These are phyloP conservation scores for Cryptomeria japonica DNA, from an alignment of 75 land plant species.

Conservation along the genomic window DNA sequence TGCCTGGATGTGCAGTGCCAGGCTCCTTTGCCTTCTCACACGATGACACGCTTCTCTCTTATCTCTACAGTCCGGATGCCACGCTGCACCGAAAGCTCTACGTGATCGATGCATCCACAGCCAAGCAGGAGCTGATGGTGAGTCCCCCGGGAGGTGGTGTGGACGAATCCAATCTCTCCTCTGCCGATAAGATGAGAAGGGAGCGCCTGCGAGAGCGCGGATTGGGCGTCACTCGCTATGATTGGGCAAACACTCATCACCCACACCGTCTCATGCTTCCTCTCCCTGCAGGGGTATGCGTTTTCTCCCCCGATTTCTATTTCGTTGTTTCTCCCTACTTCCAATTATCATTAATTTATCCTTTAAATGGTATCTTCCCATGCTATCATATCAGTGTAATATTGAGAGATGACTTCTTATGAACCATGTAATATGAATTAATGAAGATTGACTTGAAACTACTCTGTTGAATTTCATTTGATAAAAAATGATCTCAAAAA, in stretches of 20 bases:
- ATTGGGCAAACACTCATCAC: conserved; percentile 64
- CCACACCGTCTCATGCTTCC: conserved; percentile 70
- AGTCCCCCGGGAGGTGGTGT: conserved; percentile 88
- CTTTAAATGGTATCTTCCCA: too few relatives aligned
- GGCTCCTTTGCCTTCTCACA: conserved; percentile 77
- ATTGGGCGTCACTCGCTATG: conserved; percentile 89
- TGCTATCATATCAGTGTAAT: too few relatives aligned
- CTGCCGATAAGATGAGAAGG: conserved; percentile 89
- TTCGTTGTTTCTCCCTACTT: conserved; percentile 20
- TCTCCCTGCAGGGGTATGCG: conserved; percentile 83
- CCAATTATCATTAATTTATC: not conserved
- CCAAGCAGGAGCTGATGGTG: conserved; percentile 64
- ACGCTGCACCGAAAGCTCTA: conserved; percentile 76
- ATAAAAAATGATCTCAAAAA: too few relatives aligned
- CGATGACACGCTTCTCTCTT: conserved; percentile 75
- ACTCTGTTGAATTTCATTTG: too few relatives aligned
- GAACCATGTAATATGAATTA: too few relatives aligned
- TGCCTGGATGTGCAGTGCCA: conserved; percentile 87
- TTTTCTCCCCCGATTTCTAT: not conserved
- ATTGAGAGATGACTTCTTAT: too few relatives aligned
- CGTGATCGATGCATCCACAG: conserved; percentile 48
- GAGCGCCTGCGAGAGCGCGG: conserved; percentile 93
- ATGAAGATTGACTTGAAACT: too few relatives aligned
- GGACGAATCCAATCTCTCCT: conserved; percentile 83
- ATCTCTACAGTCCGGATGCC: conserved; percentile 80